These are phyloP conservation scores for Pythium sp. DNA, from an alignment of 352 stramenopile genomes.

Conservation along the genomic window DNA sequence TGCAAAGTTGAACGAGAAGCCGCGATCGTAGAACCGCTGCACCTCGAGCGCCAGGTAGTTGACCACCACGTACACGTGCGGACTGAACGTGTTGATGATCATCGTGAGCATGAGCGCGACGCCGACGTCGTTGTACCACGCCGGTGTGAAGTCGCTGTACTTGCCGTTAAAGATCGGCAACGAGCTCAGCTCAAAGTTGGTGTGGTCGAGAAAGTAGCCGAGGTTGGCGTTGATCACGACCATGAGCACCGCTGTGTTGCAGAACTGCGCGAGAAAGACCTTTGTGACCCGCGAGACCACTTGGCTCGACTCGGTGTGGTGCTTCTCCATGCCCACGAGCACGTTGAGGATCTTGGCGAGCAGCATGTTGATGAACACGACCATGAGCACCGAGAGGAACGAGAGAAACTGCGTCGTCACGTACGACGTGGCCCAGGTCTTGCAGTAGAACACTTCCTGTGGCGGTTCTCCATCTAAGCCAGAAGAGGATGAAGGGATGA, in stretches of 20 bases:
- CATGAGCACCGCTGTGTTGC: slow-evolving; percentile 75
- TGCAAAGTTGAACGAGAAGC: slow-evolving; percentile 64
- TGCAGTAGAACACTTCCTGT: slow-evolving; percentile 47
- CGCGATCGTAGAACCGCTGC: slow-evolving; percentile 54
- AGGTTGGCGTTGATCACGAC: slow-evolving; percentile 81
- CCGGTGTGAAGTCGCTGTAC: slow-evolving; percentile 73
- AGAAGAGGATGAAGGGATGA: not conserved
- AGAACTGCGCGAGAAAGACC: slow-evolving; percentile 79
- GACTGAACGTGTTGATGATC: slow-evolving; percentile 78
- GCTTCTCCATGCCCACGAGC: slow-evolving; percentile 72
- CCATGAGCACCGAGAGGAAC: slow-evolving; percentile 60
- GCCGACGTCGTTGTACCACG: slow-evolving; percentile 79
- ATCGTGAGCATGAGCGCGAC: slow-evolving; percentile 82
- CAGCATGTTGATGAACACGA: slow-evolving; percentile 68
- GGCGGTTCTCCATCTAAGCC: slow-evolving; percentile 13
- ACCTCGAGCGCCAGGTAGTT: slow-evolving; percentile 52
- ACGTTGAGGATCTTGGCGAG: slow-evolving; percentile 63
- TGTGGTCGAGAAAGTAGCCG: slow-evolving; percentile 53
- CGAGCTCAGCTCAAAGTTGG: slow-evolving; percentile 28
- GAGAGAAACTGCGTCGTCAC: slow-evolving; percentile 66
- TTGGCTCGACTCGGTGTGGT: slow-evolving; percentile 72
- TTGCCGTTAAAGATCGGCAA: slow-evolving; percentile 64
- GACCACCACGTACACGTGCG: slow-evolving; percentile 57
- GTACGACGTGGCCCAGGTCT: slow-evolving; percentile 68
- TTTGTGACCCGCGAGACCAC: slow-evolving; percentile 76